Evolutionary conservation across 345 rosid species (phyloP).

Genomic region (Bruguiera parviflora): DNA sequence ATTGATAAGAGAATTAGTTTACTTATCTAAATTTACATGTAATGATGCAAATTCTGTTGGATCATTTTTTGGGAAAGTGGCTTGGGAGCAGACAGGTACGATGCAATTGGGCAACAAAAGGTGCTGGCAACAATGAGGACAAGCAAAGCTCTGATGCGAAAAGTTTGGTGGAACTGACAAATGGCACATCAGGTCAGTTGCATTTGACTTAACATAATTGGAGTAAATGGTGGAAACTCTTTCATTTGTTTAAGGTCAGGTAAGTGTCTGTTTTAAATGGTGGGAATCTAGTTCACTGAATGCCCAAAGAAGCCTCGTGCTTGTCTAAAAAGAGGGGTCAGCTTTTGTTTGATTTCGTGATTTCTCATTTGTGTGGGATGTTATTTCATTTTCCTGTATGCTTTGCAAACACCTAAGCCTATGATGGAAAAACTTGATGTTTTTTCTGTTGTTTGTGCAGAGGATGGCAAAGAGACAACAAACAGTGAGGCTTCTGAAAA

Average conservation of each 20-base stretch:
- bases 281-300: not conserved
- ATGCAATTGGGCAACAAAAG: slow-evolving; percentile 97
- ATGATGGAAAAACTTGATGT: slow-evolving; percentile 5
- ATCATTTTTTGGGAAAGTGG: slow-evolving; percentile 69
- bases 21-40: not conserved
- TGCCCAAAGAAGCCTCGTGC: not conserved
- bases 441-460: slow-evolving; percentile 42
- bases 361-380: not conserved
- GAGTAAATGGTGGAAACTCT: not conserved
- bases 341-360: not conserved
- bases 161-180: slow-evolving; percentile 83
- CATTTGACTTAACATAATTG: not conserved
- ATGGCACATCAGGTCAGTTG: slow-evolving; percentile 71
- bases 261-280: not conserved
- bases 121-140: slow-evolving; percentile 79
- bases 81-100: slow-evolving; percentile 92
- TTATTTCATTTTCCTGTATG: not conserved
- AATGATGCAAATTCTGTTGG: not conserved
- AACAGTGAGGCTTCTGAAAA: slow-evolving; percentile 85
- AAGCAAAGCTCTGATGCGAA: slow-evolving; percentile 79
- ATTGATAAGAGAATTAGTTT: not conserved
- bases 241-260: not conserved
- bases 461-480: slow-evolving; percentile 77
- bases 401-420: not conserved
- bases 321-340: not conserved